These are phyloP conservation scores for Capronia coronata DNA, from an alignment of 2,329 filamentous ascomycete genomes.

Conservation along the genomic window DNA sequence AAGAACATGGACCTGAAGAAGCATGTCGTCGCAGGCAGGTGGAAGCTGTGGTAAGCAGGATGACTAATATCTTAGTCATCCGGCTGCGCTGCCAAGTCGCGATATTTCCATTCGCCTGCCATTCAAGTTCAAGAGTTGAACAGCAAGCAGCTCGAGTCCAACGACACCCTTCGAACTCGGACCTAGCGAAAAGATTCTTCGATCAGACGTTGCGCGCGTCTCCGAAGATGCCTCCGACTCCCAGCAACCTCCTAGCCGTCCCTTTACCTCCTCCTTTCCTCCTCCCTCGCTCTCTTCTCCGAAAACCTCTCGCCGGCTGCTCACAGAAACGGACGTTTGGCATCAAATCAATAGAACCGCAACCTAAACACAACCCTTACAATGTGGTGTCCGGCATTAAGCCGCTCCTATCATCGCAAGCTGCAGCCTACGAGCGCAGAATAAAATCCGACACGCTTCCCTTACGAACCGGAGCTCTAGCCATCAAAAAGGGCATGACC, in stretches of 20 bases:
- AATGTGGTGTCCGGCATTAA: conserved; percentile 45
- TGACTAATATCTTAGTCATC: not conserved
- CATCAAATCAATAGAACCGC: conserved; percentile 52
- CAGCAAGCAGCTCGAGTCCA: not conserved
- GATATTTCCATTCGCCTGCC: not conserved
- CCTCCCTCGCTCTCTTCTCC: conserved; percentile 27
- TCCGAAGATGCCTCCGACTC: conserved; percentile 22
- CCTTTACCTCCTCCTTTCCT: conserved; percentile 28
- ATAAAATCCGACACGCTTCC: conserved; percentile 47
- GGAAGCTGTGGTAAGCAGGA: not conserved
- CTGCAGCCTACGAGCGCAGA: conserved; percentile 56
- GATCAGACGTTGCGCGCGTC: conserved; percentile 9
- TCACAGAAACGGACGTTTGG: conserved; percentile 38
- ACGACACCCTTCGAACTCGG: not conserved
- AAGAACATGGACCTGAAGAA: too few relatives aligned
- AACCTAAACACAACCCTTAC: conserved; percentile 47
- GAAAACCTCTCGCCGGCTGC: conserved; percentile 15
- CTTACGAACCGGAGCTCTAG: conserved; percentile 72
- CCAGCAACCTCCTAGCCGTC: conserved; percentile 17
- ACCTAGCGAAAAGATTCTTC: not conserved
- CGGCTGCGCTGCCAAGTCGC: not conserved
- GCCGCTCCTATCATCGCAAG: conserved; percentile 48
- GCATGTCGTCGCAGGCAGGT: not conserved
- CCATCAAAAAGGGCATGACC: conserved; percentile 93
- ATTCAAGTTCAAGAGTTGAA: not conserved